These are phyloP conservation scores for Pachyrhizus erosus DNA, from an alignment of 306 rosid genomes.

Conservation along the genomic window DNA sequence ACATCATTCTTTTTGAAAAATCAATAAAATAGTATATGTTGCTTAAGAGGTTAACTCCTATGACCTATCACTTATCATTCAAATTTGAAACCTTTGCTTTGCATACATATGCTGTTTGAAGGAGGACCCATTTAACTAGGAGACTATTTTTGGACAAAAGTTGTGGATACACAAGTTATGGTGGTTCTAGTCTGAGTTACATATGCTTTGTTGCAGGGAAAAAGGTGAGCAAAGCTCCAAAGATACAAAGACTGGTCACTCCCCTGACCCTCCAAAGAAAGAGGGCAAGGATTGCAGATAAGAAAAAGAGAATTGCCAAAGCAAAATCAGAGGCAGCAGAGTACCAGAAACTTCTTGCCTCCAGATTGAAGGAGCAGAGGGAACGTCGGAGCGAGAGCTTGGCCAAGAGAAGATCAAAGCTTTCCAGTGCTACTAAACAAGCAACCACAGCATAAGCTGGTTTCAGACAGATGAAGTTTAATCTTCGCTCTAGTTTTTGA, in stretches of 20 bases:
- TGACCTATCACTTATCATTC: background rate
- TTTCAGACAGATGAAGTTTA: conserved; percentile 33
- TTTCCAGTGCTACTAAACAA: conserved; percentile 45
- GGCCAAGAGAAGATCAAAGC: conserved; percentile 51
- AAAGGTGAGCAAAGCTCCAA: conserved; percentile 53
- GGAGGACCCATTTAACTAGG: background rate
- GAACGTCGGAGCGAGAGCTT: conserved; percentile 50
- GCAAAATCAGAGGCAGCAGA: conserved; percentile 54
- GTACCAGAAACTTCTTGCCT: conserved; percentile 54
- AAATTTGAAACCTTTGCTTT: background rate
- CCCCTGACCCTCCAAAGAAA: conserved; percentile 53
- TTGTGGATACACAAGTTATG: background rate
- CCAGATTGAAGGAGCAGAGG: conserved; percentile 53
- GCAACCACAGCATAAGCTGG: conserved; percentile 19
- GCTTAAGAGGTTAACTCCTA: background rate
- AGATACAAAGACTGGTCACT: conserved; percentile 50
- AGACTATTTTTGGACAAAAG: background rate
- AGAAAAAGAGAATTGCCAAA: conserved; percentile 53
- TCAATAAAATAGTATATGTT: background rate
- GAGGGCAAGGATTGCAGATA: conserved; percentile 51
- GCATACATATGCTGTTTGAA: background rate
- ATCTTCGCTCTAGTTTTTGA: conserved; percentile 41
- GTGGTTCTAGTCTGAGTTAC: background rate
- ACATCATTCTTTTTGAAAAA: background rate
- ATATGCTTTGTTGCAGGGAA: conserved; percentile 37